Percentiles rank a stretch among this genome's conserved stretches.
Evolutionary conservation across 306 rosid genomes (phyloP).

Genomic region (Prunus fruticosa): DNA sequence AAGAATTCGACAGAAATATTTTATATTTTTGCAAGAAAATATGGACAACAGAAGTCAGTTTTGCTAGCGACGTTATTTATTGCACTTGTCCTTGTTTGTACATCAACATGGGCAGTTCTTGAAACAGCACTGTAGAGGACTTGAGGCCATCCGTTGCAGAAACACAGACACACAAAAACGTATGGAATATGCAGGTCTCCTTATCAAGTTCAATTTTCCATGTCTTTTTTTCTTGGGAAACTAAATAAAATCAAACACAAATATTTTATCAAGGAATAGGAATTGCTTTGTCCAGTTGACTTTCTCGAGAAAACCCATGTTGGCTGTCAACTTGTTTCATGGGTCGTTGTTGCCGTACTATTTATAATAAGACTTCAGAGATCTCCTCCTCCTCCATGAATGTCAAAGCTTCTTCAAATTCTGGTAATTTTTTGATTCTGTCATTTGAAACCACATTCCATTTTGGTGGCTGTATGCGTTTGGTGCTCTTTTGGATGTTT

Average conservation of each 20-base stretch:
- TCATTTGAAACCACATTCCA: background rate
- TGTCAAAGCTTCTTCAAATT: slow-evolving; percentile 16
- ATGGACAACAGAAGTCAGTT: no score
- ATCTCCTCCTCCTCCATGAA: slow-evolving; percentile 25
- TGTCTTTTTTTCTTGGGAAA: slow-evolving; percentile 19
- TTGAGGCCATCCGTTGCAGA: slow-evolving; percentile 28
- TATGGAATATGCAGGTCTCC: slow-evolving; percentile 46
- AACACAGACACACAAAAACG: slow-evolving; percentile 6
- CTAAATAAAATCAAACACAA: background rate
- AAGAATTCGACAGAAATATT: no score
- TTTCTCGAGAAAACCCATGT: slow-evolving; percentile 43
- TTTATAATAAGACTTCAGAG: slow-evolving; percentile 12
- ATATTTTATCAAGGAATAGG: slow-evolving; percentile 3
- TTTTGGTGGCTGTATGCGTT: background rate
- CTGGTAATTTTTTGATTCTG: slow-evolving; percentile 4
- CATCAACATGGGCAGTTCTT: slow-evolving; percentile 11
- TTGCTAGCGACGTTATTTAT: slow-evolving; percentile 22
- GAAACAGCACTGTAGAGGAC: slow-evolving; percentile 9
- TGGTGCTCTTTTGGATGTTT: background rate
- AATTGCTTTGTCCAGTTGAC: slow-evolving; percentile 44
- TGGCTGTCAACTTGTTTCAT: slow-evolving; percentile 34
- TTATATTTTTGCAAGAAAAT: no score
- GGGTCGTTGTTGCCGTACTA: slow-evolving; percentile 33
- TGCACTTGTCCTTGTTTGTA: background rate
- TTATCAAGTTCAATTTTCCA: slow-evolving; percentile 23